Conservation (phyloP, 768 basidiomycete species). For the Collybia mongolica region DNA sequence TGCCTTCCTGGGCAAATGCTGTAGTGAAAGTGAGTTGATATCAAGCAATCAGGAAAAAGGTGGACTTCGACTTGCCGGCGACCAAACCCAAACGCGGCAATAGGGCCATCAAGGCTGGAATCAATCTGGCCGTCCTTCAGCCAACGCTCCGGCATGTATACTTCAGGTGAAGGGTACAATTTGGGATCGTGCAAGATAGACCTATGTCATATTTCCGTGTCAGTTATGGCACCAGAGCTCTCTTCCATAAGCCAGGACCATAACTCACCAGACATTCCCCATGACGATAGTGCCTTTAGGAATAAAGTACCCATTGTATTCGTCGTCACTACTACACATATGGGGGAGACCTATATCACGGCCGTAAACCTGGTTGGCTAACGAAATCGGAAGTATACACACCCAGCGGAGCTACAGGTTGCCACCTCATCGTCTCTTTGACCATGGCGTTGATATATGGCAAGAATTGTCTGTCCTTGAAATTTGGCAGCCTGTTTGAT, state of each 20-base stretch:
- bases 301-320: conserved; percentile 10
- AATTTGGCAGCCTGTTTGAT: conserved; percentile 35
- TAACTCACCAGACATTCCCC: conserved; percentile 10
- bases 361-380: no score
- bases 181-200: not conserved
- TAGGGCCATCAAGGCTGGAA: conserved; percentile 2
- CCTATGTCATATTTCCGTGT: no score
- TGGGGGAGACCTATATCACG: conserved; percentile 6
- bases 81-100: conserved; percentile 11
- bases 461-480: conserved; percentile 31
- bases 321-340: conserved; percentile 7
- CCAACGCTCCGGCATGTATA: conserved; percentile 10
- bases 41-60: no score
- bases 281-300: conserved; percentile 11
- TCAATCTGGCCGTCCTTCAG: conserved; percentile 1
- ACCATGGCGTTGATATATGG: no score
- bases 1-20: no score
- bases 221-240: no score
- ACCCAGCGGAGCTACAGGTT: conserved; percentile 16
- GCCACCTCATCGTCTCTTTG: no score
- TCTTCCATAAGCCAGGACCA: not conserved
- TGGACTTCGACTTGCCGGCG: not conserved
- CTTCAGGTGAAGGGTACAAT: conserved; percentile 10
- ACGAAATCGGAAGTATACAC: no score
- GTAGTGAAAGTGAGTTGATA: no score